Percentiles rank a stretch among this genome's conserved stretches.
Conservation (phyloP, 495 filamentous ascomycete species). For the Penicillium roqueforti region DNA sequence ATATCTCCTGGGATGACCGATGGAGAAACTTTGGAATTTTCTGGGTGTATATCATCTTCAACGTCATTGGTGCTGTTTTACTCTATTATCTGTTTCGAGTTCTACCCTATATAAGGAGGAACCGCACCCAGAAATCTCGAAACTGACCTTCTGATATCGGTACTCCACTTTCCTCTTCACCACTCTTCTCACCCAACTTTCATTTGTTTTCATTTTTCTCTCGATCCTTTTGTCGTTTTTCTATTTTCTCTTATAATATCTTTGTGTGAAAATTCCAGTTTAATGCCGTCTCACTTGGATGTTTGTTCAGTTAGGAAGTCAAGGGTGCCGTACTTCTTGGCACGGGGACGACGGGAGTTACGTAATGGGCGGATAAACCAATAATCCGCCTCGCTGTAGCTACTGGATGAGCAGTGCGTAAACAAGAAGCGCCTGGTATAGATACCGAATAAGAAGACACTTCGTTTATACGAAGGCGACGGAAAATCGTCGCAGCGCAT, state of each 20-base stretch:
- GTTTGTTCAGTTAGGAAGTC: too few relatives aligned
- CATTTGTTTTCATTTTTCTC: neutral
- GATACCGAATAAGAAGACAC: too few relatives aligned
- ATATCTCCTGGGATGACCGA: constrained; percentile 46
- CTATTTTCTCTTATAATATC: neutral
- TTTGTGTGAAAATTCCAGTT: too few relatives aligned
- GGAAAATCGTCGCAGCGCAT: too few relatives aligned
- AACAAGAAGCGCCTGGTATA: too few relatives aligned
- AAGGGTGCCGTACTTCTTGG: too few relatives aligned
- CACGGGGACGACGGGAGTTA: too few relatives aligned
- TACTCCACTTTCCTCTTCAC: neutral
- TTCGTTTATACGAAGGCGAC: too few relatives aligned
- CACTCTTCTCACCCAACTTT: neutral
- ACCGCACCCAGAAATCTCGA: neutral
- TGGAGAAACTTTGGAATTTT: constrained; percentile 61
- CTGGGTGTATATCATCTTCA: constrained; percentile 60
- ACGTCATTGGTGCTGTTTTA: constrained; percentile 55
- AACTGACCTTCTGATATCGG: neutral
- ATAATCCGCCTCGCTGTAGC: too few relatives aligned
- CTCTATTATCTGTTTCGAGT: constrained; percentile 50
- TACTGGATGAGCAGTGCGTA: too few relatives aligned
- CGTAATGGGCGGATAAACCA: too few relatives aligned
- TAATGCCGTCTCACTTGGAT: too few relatives aligned
- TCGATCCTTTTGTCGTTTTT: neutral
- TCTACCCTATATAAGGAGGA: neutral